Evolutionary conservation across 148 eudicot species (phyloP).

Genomic region (Vaccinium macrocarpon): DNA sequence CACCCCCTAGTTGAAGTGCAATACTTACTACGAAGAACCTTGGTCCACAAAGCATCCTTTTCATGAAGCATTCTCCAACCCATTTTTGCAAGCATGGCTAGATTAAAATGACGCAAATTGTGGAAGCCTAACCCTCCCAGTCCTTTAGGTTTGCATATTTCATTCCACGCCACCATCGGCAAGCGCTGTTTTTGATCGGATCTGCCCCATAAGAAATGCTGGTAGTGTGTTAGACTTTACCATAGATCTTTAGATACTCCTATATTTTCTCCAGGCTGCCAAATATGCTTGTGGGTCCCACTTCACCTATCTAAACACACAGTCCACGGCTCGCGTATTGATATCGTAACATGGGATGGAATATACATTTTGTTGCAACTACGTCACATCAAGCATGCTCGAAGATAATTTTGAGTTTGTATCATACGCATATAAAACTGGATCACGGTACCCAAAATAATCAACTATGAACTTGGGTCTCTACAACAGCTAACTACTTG

Average conservation of each 20-base stretch:
- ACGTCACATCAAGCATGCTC: neutral
- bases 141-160: too few relatives aligned
- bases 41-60: too few relatives aligned
- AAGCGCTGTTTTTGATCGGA: too few relatives aligned
- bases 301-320: neutral
- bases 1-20: too few relatives aligned
- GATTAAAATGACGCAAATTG: too few relatives aligned
- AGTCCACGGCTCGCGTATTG: neutral
- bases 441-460: neutral
- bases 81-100: too few relatives aligned
- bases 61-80: too few relatives aligned
- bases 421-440: neutral
- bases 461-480: neutral
- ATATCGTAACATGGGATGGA: neutral
- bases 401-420: neutral
- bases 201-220: too few relatives aligned
- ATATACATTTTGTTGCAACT: neutral
- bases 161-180: too few relatives aligned
- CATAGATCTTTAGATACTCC: neutral
- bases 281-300: neutral
- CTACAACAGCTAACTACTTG: neutral
- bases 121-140: too few relatives aligned
- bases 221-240: neutral
- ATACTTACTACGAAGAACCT: too few relatives aligned
- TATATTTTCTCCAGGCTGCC: slow-evolving; percentile 1